These are phyloP conservation scores for Papiliotrema laurentii DNA, from an alignment of 1,284 basidiomycete species.

Conservation along the genomic window DNA sequence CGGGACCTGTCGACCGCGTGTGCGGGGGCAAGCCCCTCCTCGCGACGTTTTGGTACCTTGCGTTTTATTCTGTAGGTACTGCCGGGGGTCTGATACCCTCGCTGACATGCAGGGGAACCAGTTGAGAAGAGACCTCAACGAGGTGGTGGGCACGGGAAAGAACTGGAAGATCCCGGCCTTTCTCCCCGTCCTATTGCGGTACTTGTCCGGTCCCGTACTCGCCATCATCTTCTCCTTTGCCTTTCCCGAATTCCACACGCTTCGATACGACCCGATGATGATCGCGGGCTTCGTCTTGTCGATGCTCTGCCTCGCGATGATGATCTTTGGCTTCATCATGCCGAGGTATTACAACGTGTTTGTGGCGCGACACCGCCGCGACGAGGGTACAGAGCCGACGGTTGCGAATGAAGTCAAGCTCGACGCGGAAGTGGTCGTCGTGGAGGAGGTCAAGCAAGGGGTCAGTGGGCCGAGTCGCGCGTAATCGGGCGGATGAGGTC, in stretches of 20 bases:
- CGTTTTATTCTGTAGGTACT: constrained; percentile 21
- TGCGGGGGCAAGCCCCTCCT: constrained; percentile 3
- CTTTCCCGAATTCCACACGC: constrained; percentile 21
- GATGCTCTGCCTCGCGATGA: constrained; percentile 10
- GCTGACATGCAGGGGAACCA: constrained; percentile 16
- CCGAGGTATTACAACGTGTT: constrained; percentile 18
- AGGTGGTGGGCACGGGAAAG: constrained; percentile 15
- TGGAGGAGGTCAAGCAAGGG: neutral
- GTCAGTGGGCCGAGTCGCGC: no score
- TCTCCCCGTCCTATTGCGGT: constrained; percentile 18
- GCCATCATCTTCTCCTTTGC: constrained; percentile 22
- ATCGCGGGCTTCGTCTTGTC: constrained; percentile 20
- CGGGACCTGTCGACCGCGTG: neutral
- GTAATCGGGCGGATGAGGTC: no score
- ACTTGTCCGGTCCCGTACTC: constrained; percentile 21
- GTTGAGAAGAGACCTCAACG: constrained; percentile 21
- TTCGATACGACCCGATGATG: constrained; percentile 24
- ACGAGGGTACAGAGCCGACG: constrained; percentile 17
- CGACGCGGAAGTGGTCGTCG: constrained; percentile 7
- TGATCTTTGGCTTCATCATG: constrained; percentile 16
- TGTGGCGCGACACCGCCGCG: constrained; percentile 11
- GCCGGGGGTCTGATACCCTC: neutral
- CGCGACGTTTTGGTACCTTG: constrained; percentile 19
- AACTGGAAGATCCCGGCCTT: constrained; percentile 25
- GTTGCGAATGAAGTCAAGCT: constrained; percentile 14